Base-by-base conservation (phyloP, 306 rosid species). In the Amphicarpaea edgeworthii region DNA sequence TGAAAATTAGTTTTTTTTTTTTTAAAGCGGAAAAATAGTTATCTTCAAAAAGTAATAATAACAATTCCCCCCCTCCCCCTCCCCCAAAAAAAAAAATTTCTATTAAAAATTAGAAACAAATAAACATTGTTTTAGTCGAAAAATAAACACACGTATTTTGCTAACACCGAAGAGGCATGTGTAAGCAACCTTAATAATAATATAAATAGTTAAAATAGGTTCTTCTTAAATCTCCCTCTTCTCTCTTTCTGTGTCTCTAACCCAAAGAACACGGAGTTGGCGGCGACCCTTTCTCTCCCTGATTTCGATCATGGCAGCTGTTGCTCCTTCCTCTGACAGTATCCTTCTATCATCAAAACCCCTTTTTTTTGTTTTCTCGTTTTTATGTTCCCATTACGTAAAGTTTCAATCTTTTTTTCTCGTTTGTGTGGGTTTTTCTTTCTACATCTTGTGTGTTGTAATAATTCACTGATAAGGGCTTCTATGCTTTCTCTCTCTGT, bases 221-320 rank as follows among this genome's bases (percentile, higher is more conserved):
- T 64, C 69, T 26, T 30, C 66, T 37, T 38, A 38, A 41, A 5
- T 20, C 32, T 38, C 8, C 46, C 7, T 43, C 41, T 47, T 23
- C 41, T 77, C 54, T 34, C 26, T 19, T 3, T 66, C 20, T 50
- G n/a, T 15, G 10, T 49, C 70, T 40, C 38, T 65, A 76, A 71
- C 70, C 61, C 70, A 32, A 46, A 49, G 46, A 55, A 26, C 50
- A 72, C 68, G 73, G 68, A 24, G 63, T 55, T 28, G 49, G 85
- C 77, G 85, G 78, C 85, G 82, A 45, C 85, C 81, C 77, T 76
- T 81, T 69, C 69, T 61, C 49, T 60, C 72, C 38, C 73, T 12
- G 3, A 12, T 62, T 19, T 11, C 75, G 20, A 69, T 21, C 81
- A 77, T 78, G 82, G 19, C 70, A 10, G 14, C 82, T 51, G 47